phyloP scores from a whole-genome alignment of 2,329 filamentous ascomycete species.

The Fusarium coffeatum region DNA sequence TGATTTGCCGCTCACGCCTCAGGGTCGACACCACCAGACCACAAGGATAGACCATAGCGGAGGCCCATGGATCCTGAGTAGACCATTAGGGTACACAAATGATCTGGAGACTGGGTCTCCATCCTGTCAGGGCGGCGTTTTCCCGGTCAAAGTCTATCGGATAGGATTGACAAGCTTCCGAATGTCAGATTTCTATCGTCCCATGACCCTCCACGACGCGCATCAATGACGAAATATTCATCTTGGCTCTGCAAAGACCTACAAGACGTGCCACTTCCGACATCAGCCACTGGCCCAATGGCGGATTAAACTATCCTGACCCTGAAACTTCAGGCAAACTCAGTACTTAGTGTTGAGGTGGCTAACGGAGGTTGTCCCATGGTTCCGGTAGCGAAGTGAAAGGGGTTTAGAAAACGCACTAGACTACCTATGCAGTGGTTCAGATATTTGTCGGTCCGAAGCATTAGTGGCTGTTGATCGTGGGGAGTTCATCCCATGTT shows the following conservation, averaged over 20 bases:
- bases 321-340: neutral
- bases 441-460: too few relatives aligned
- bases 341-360: accelerated
- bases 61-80: too few relatives aligned
- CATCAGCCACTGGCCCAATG: neutral
- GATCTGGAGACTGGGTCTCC: neutral
- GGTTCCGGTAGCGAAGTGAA: neutral
- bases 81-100: neutral
- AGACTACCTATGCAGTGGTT: too few relatives aligned
- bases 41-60: too few relatives aligned
- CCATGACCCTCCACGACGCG: neutral
- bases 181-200: neutral
- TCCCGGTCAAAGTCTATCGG: neutral
- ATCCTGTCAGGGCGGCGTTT: neutral
- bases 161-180: neutral
- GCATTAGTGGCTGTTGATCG: neutral
- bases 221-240: neutral
- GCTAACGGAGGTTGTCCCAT: neutral
- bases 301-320: neutral
- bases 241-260: neutral
- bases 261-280: too few relatives aligned
- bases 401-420: too few relatives aligned
- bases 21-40: neutral
- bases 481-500: neutral
- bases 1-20: neutral